Evolutionary conservation across 2,329 filamentous ascomycete species (phyloP), one percentile per base, ranked within the genome.

Genomic region (Fusarium sp.): DNA sequence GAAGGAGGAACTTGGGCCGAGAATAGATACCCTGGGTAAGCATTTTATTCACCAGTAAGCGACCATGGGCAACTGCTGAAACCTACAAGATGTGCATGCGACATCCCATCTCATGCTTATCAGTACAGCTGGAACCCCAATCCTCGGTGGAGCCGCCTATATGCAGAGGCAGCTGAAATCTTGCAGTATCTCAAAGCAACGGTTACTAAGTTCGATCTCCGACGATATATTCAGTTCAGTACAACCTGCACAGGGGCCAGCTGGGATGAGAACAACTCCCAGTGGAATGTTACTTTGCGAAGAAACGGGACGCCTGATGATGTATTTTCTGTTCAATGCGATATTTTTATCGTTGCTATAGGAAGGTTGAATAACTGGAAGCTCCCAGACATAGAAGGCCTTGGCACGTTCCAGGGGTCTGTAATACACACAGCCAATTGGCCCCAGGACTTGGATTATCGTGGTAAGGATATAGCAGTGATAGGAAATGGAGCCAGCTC

Each of bases 401-500:
- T 53, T 4, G 23, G 13, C 14, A 32, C 15, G 8, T 53, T 53
- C 35, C 35, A 40, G 13, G 49, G 49, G 10, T 23, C 15, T 32
- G 33, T 53, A 12, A 18, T 53, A 53, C 49, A 41, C 11, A 53
- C 49, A 17, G 49, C 35, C 17, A 32, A 53, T 23, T 53, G 49
- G 49, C 49, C 49, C 20, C 35, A 40, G 11, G 23, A 10, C 17
- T 32, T 35, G 26, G 33, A 50, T 13, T 50, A 37, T 13, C n/a
- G 11, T 26, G 48, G 20, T 13, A 50, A 38, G 20, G 33, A 27
- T 30, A 27, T 52, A 37, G 48, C 48, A 30, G 48, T 52, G 6
- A 52, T 52, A 52, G 33, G 48, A 26, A 52, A 52, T n/a, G 48
- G 48, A 37, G 48, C 48, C 20, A 52, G 48, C 7, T 52, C 48